These are phyloP conservation scores for Arctostaphylos glauca DNA, from an alignment of 148 eudicot genomes.

Conservation along the genomic window DNA sequence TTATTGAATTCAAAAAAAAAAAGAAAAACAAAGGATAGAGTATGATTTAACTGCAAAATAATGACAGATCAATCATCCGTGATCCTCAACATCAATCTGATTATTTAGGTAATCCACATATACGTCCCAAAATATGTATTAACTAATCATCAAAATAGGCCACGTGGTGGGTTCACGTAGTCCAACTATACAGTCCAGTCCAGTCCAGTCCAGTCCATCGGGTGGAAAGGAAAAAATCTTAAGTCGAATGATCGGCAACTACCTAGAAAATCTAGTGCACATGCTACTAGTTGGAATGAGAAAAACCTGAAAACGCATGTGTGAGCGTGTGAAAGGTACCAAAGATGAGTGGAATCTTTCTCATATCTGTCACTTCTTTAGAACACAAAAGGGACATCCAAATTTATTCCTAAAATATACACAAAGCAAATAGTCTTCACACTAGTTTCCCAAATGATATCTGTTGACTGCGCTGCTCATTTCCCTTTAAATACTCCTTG, in stretches of 20 bases:
- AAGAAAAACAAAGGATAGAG: too few species aligned
- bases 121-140: not conserved
- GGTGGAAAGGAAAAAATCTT: not conserved
- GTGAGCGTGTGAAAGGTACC: conserved; percentile 8
- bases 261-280: not conserved
- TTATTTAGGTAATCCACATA: not conserved
- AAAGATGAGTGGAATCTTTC: conserved; percentile 10
- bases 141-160: not conserved
- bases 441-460: conserved; percentile 9
- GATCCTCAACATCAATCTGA: not conserved
- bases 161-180: not conserved
- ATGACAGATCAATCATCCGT: not conserved
- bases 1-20: not conserved
- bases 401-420: not conserved
- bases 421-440: conserved; percentile 7
- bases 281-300: conserved; percentile 8
- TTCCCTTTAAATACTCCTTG: conserved; percentile 37
- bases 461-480: conserved; percentile 27
- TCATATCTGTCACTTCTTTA: not conserved
- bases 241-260: not conserved
- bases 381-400: not conserved
- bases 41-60: not conserved
- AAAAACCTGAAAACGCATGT: not conserved
- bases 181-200: not conserved
- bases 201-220: not conserved